Evolutionary conservation across 495 filamentous ascomycete species (phyloP), one percentile per base, ranked within the genome.

Genomic region (Xylaria grammica): DNA sequence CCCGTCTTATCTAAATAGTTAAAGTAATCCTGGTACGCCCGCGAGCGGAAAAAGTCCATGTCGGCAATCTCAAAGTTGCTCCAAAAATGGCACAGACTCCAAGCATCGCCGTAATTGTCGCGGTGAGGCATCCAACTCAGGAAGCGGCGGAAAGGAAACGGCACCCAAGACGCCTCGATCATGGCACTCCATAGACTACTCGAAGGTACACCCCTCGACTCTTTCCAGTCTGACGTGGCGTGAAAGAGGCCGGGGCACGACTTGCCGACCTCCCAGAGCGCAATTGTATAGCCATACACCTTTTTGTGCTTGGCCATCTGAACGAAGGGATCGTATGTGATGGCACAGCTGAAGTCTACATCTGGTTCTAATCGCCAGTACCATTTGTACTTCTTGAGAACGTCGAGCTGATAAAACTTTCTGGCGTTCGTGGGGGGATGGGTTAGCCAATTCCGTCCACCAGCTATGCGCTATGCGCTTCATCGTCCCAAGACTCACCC

Each of bases 401-500:
- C 65, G n/a, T 74, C 72, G 57, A 74, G 72, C 52, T 67, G 49
- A 63, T 74, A 74, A 20, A 74, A 74, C 59, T 96, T 95, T 89
- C 92, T 74, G 44, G 9, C 48, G 27, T 44, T 20, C 15, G 8
- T 26, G 11, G 42, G 1, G 11, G 17, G 15, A 48, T 22, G 6
- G 7, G 36, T 60, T 49, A 50, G 65, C 69, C 19, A 66, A 63
- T 44, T 42, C 4, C 9, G 4, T n/a, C 22, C 32, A 32, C 20
- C 13, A 32, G 26, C 40, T 30, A 29, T 38, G 44, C 55, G 60
- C 46, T 38, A 24, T 29, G 24, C 45, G 22, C 22, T 42, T 29
- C 11, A 8, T 27, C 42, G 15, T 44, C 40, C n/a, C 45, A 42
- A 65, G 50, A 74, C 78, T 62, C 77, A 94, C 91, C 95, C 95